Evolutionary conservation across 75 land plant genomes (phyloP).

Genomic region (Picea glauca): DNA sequence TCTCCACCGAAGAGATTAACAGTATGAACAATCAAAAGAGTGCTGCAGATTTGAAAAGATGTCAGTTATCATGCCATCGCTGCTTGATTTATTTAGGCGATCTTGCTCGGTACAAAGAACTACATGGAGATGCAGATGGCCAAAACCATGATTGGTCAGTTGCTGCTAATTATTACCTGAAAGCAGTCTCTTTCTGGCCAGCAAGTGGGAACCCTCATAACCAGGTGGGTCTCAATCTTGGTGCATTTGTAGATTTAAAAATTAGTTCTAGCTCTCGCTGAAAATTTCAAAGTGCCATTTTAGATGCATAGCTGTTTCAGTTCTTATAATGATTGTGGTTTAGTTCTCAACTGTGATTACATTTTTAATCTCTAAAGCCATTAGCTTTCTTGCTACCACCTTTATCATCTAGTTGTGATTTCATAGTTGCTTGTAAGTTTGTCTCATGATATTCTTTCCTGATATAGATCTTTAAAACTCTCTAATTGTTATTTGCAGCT

Average conservation of each 20-base stretch:
- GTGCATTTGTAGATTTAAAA: background rate
- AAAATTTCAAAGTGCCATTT: background rate
- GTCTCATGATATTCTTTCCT: background rate
- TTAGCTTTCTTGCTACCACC: background rate
- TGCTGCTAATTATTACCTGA: slow-evolving; percentile 81
- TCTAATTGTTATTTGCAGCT: slow-evolving; percentile 38
- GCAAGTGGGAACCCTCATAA: slow-evolving; percentile 93
- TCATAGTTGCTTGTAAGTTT: background rate
- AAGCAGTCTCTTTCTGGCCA: slow-evolving; percentile 82
- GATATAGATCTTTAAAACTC: background rate
- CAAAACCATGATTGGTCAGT: slow-evolving; percentile 60
- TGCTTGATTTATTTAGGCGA: slow-evolving; percentile 92
- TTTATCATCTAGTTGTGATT: background rate
- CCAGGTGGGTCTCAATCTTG: slow-evolving; percentile 44
- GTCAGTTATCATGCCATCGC: slow-evolving; percentile 71
- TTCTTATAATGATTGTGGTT: too few relatives aligned
- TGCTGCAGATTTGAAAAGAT: slow-evolving; percentile 23
- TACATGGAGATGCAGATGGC: slow-evolving; percentile 66
- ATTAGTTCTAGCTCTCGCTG: background rate
- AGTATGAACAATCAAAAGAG: slow-evolving; percentile 45
- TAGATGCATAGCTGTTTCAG: background rate
- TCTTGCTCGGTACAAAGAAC: slow-evolving; percentile 88
- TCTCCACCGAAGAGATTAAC: slow-evolving; percentile 47
- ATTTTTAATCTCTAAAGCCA: slow-evolving; percentile 10
- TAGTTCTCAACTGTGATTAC: background rate